These are phyloP conservation scores for Penicillium psychrosexuale DNA, from an alignment of 2,329 filamentous ascomycete genomes.

Conservation along the genomic window DNA sequence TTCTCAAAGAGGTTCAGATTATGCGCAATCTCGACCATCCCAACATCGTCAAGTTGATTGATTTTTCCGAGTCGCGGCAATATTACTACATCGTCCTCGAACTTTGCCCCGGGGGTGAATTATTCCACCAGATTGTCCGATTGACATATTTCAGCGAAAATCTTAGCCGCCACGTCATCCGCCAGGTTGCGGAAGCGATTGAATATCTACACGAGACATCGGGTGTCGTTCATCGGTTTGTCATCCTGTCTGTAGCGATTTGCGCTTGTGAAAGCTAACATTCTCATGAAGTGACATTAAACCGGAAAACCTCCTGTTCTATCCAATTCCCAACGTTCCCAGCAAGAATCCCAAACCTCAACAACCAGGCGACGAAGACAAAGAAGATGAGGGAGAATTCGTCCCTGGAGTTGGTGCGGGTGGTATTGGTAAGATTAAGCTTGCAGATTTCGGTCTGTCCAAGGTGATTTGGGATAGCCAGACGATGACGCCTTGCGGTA, in stretches of 20 bases:
- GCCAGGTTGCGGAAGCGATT: constrained; percentile 89
- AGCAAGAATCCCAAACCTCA: constrained; percentile 76
- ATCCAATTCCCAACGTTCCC: constrained; percentile 76
- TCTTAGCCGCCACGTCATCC: constrained; percentile 87
- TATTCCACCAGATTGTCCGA: constrained; percentile 97
- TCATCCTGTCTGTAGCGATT: background rate
- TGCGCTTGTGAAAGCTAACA: constrained; percentile 9
- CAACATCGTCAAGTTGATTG: constrained; percentile 89
- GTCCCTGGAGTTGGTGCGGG: constrained; percentile 75
- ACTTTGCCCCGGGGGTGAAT: constrained; percentile 87
- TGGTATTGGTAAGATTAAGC: constrained; percentile 92
- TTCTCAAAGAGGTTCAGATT: constrained; percentile 97
- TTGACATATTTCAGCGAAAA: constrained; percentile 98
- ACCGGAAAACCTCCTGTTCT: constrained; percentile 94
- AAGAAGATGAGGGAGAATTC: constrained; percentile 94
- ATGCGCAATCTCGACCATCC: constrained; percentile 97
- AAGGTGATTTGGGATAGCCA: constrained; percentile 98
- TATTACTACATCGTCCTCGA: constrained; percentile 98
- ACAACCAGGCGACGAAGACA: constrained; percentile 90
- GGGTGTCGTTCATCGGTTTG: constrained; percentile 94
- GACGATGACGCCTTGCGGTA: constrained; percentile 99
- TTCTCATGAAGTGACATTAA: constrained; percentile 63
- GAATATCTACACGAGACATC: constrained; percentile 92
- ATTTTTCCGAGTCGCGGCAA: constrained; percentile 88
- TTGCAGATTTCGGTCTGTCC: constrained; percentile 94